phyloP scores from a whole-genome alignment of 768 basidiomycete species.

The Hericium erinaceus region DNA sequence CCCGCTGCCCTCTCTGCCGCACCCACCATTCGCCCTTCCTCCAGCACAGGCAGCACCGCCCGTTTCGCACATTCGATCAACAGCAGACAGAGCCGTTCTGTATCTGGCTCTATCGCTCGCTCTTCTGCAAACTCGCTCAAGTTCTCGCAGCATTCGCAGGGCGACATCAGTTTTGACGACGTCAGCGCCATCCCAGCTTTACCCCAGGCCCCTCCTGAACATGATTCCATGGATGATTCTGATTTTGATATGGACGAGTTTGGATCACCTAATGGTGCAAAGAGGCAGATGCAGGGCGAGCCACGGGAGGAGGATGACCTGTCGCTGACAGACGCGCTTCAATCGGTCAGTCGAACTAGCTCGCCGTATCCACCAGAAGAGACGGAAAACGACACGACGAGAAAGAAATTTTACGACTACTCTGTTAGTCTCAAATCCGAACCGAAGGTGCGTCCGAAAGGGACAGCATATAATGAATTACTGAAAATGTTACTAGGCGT shows the following conservation, averaged over 20 bases:
- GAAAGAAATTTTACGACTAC: conserved; percentile 48
- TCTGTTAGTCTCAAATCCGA: conserved; percentile 54
- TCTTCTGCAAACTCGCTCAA: conserved; percentile 14
- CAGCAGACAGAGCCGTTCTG: conserved; percentile 32
- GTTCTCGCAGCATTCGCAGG: not conserved
- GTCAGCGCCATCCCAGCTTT: conserved; percentile 48
- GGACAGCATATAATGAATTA: not conserved
- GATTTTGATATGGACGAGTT: conserved; percentile 18
- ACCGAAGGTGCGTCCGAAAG: conserved; percentile 33
- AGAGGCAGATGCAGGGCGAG: not conserved
- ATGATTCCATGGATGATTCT: conserved; percentile 8
- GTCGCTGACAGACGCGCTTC: conserved; percentile 49
- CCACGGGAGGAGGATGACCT: conserved; percentile 29
- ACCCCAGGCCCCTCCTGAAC: conserved; percentile 24
- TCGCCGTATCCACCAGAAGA: conserved; percentile 35
- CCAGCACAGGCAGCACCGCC: conserved; percentile 39
- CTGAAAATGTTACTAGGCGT: conserved; percentile 30
- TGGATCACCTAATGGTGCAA: not conserved
- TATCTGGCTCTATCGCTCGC: conserved; percentile 15
- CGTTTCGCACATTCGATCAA: conserved; percentile 46
- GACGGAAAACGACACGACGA: conserved; percentile 28
- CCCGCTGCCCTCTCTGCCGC: conserved; percentile 44
- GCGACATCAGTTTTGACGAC: conserved; percentile 39
- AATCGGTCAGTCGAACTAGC: conserved; percentile 44
- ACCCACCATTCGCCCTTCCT: conserved; percentile 39